phyloP scores from a whole-genome alignment of 805 yeast species.

The Nakazawaea peltata region DNA sequence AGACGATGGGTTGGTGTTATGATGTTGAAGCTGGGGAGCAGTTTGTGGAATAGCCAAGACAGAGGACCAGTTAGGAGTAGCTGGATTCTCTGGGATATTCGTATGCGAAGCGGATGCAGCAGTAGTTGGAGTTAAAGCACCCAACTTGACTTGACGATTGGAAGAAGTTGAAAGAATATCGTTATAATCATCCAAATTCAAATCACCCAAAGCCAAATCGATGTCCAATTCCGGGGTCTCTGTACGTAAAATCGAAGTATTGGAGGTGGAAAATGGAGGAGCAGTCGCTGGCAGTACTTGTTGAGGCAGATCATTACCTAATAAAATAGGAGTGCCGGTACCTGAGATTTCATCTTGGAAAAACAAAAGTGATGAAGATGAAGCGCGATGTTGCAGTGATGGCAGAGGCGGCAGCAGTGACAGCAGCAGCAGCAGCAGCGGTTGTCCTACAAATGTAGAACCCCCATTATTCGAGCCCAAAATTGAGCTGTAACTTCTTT shows the following conservation, averaged over 20 bases:
- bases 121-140: constrained; percentile 9
- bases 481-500: background rate
- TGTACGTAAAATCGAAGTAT: constrained; percentile 6
- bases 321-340: constrained; percentile 5
- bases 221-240: constrained; percentile 11
- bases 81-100: background rate
- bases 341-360: constrained; percentile 2
- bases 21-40: constrained; percentile 7
- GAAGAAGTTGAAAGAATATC: constrained; percentile 2
- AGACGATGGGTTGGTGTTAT: constrained; percentile 1
- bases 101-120: background rate
- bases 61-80: constrained; percentile 10
- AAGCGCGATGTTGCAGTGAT: constrained; percentile 1
- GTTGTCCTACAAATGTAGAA: background rate
- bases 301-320: constrained; percentile 1
- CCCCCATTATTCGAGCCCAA: background rate
- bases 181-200: constrained; percentile 9
- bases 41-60: constrained; percentile 6
- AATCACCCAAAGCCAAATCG: constrained; percentile 9
- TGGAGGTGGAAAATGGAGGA: constrained; percentile 2
- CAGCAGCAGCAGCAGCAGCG: background rate
- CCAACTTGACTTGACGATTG: constrained; percentile 1
- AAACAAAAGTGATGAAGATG: constrained; percentile 1
- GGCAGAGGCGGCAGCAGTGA: background rate
- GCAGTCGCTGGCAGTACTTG: constrained; percentile 2